Evolutionary conservation across 371 early-diverging fungal genomes (phyloP).

Genomic region (Nematocida sp.): DNA sequence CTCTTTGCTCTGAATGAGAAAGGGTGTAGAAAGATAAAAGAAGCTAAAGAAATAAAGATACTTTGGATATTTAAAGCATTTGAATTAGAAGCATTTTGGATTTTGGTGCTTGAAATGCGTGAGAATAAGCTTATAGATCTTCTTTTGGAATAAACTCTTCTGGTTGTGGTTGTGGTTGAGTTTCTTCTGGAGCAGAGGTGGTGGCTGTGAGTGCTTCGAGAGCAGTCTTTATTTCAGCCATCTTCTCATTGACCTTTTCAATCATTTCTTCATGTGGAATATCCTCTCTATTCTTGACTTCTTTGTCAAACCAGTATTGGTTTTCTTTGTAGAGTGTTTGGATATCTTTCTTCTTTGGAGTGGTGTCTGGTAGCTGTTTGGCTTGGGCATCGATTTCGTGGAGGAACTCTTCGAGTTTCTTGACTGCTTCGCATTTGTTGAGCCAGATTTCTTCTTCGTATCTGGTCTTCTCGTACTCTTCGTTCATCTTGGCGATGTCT

Average conservation of each 20-base stretch:
- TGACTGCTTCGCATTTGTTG: constrained; percentile 29
- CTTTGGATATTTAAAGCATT: too few species aligned
- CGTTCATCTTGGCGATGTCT: constrained; percentile 29
- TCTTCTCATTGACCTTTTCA: constrained; percentile 26
- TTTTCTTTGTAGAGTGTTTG: constrained; percentile 4
- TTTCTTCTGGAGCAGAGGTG: background rate
- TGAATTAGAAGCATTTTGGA: too few species aligned
- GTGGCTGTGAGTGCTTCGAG: background rate
- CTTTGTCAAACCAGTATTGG: constrained; percentile 16
- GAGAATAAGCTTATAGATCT: constrained; percentile 39
- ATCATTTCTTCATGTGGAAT: constrained; percentile 10
- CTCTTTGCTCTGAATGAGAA: too few species aligned
- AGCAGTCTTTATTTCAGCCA: constrained; percentile 2
- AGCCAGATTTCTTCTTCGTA: constrained; percentile 45
- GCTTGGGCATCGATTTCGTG: background rate
- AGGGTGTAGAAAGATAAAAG: too few species aligned
- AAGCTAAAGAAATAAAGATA: too few species aligned
- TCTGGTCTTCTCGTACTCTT: constrained; percentile 35
- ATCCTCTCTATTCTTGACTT: constrained; percentile 1
- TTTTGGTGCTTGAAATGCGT: too few species aligned
- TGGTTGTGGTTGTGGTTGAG: background rate
- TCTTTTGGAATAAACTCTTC: constrained; percentile 43
- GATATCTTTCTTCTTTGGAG: constrained; percentile 30
- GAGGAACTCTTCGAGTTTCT: constrained; percentile 13
- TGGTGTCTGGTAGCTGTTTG: background rate